Evolutionary conservation across 2,329 filamentous ascomycete genomes (phyloP).

Genomic region (Trichoderma sp.): DNA sequence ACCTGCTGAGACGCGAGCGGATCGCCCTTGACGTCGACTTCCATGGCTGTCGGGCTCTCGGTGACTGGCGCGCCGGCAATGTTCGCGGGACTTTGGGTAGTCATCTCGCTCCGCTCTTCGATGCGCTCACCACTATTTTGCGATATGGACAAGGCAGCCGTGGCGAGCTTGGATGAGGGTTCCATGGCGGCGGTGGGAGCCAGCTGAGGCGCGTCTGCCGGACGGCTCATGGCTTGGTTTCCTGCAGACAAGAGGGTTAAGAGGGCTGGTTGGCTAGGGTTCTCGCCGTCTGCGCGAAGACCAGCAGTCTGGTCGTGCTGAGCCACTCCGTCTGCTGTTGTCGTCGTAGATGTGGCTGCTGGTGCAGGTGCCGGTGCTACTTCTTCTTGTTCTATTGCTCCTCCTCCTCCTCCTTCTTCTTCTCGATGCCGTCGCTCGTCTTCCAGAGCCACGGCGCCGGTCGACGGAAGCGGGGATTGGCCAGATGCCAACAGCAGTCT

Average conservation of each 20-base stretch:
- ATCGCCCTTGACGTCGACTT: conserved; percentile 51
- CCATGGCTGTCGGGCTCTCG: conserved; percentile 57
- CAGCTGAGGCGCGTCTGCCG: conserved; percentile 54
- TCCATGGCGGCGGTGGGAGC: conserved; percentile 51
- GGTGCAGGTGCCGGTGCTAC: no score
- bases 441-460: conserved; percentile 57
- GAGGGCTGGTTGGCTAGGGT: conserved; percentile 56
- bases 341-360: neutral
- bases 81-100: conserved; percentile 49
- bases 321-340: neutral
- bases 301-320: conserved; percentile 30
- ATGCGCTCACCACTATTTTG: conserved; percentile 41
- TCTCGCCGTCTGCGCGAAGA: conserved; percentile 50
- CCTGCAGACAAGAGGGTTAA: conserved; percentile 57
- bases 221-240: conserved; percentile 56
- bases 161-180: conserved; percentile 43
- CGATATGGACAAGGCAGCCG: conserved; percentile 39
- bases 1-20: conserved; percentile 44
- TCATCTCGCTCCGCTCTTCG: conserved; percentile 47
- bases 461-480: conserved; percentile 52
- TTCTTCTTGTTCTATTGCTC: no score
- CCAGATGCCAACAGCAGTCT: conserved; percentile 50
- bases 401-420: conserved; percentile 32
- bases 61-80: conserved; percentile 50
- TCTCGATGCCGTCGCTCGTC: conserved; percentile 55